Base-by-base conservation (phyloP, 768 basidiomycete species). In the Boletus edulis region DNA sequence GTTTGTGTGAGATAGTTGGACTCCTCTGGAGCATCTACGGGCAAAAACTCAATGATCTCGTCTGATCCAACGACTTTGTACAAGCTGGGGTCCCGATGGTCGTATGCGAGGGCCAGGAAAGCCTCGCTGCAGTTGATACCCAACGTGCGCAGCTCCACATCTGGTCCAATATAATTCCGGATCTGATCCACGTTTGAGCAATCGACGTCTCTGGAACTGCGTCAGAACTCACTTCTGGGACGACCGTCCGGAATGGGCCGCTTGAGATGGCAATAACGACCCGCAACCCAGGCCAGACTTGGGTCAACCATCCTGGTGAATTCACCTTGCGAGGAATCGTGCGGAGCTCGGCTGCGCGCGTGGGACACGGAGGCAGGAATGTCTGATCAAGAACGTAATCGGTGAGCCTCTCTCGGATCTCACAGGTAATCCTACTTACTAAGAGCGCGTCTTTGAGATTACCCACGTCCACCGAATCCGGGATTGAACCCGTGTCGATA, bases 31-130 rank as follows among this genome's bases (percentile, higher is more conserved):
- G 54, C 17, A 11, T 67, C 57, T 15, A 60, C 1, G 10, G 57
- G 50, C 3, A 67, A 37, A 45, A 61, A 67, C 42, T 63, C 61
- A 4, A 67, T 51, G 20, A 63, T 61, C 15, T 69, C 67, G 27
- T 67, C 57, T 10, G 62, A 69, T 14, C 60, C 59, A 12, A 67
- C 57, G 9, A 62, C 52, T 34, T 67, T 67, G 54, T 65, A 58
- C 40, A 62, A 43, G 46, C 46, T 65, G 1, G 60, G 44, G 18
- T 69, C 66, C 32, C 59, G 61, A 31, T 57, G 46, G n/a, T 65
- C 60, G n/a, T 65, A 63, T 14, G 52, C 61, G 31, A 65, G 54
- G 7, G 61, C 59, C 17, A 68, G 48, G 49, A 65, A 62, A 2
- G 61, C 58, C 46, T 65, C 61, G 52, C 62, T 67, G 35, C 61